phyloP scores from a whole-genome alignment of 306 rosid genomes.

The Corylus heterophylla region DNA sequence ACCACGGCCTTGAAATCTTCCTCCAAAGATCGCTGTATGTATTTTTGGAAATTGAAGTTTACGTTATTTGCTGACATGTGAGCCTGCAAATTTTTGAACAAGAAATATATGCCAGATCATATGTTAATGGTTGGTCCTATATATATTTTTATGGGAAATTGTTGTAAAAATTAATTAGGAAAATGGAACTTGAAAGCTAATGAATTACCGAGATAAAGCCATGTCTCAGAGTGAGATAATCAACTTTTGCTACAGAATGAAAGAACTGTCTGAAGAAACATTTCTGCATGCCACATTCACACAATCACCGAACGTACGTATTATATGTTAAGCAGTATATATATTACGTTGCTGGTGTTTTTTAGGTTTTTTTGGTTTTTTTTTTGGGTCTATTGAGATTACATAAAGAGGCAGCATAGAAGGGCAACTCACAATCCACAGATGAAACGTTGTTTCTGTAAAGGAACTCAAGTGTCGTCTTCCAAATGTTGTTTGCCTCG shows the following conservation, averaged over 20 bases:
- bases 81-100: constrained; percentile 25
- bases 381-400: too few species aligned
- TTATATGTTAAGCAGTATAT: not conserved
- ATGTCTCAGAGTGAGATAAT: constrained; percentile 44
- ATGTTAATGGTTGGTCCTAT: not conserved
- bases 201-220: constrained; percentile 40
- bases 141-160: not conserved
- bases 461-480: constrained; percentile 34
- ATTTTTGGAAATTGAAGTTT: constrained; percentile 38
- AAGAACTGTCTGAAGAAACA: constrained; percentile 48
- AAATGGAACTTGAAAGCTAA: not conserved
- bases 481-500: constrained; percentile 49
- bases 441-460: constrained; percentile 17
- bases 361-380: too few species aligned
- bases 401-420: not conserved
- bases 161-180: not conserved
- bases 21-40: constrained; percentile 40
- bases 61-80: constrained; percentile 31
- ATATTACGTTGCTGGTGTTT: too few species aligned
- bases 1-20: constrained; percentile 44
- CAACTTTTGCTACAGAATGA: constrained; percentile 43
- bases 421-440: constrained; percentile 37
- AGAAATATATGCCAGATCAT: not conserved
- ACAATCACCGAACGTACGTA: not conserved
- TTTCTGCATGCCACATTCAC: constrained; percentile 35